Evolutionary conservation across 768 basidiomycete genomes (phyloP).

Genomic region (Albatrellus ellisii): DNA sequence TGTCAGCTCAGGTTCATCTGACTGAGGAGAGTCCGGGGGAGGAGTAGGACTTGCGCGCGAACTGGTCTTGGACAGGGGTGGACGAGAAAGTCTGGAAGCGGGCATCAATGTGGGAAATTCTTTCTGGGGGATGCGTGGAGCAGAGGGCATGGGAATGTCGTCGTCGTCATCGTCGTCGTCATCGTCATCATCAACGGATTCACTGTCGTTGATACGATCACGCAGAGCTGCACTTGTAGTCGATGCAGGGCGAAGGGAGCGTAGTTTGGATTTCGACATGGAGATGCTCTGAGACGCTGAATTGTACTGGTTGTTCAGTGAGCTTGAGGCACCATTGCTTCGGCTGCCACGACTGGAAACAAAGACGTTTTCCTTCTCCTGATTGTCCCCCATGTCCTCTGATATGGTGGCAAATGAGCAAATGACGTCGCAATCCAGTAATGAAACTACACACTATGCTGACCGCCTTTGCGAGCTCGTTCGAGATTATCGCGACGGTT

Average conservation of each 20-base stretch:
- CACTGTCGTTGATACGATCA: slow-evolving; percentile 11
- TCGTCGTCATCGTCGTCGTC: slow-evolving; percentile 9
- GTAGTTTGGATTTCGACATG: slow-evolving; percentile 11
- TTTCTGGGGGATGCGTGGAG: slow-evolving; percentile 11
- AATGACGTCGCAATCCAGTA: background rate
- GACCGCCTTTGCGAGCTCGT: slow-evolving; percentile 37
- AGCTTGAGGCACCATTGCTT: slow-evolving; percentile 1
- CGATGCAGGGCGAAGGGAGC: slow-evolving; percentile 14
- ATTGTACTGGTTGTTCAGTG: background rate
- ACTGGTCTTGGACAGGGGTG: slow-evolving; percentile 6
- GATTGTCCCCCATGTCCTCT: slow-evolving; percentile 42
- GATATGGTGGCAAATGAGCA: slow-evolving; percentile 2
- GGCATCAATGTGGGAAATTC: slow-evolving; percentile 11
- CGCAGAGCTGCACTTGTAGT: slow-evolving; percentile 6
- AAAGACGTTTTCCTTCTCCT: slow-evolving; percentile 31
- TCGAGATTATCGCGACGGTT: slow-evolving; percentile 67
- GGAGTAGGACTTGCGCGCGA: slow-evolving; percentile 12
- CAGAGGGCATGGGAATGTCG: slow-evolving; percentile 7
- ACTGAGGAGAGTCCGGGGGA: slow-evolving; percentile 12
- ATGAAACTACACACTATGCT: slow-evolving; percentile 40
- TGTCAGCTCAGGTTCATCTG: slow-evolving; percentile 6
- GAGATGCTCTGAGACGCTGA: background rate
- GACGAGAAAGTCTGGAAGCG: slow-evolving; percentile 7
- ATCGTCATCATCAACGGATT: slow-evolving; percentile 8
- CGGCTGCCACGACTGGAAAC: slow-evolving; percentile 19